A percentile compares a stretch with the other conserved stretches of the same genome.
Evolutionary conservation across 2,329 filamentous ascomycete genomes (phyloP).

Genomic region (Byssoonygena ceratinophila): DNA sequence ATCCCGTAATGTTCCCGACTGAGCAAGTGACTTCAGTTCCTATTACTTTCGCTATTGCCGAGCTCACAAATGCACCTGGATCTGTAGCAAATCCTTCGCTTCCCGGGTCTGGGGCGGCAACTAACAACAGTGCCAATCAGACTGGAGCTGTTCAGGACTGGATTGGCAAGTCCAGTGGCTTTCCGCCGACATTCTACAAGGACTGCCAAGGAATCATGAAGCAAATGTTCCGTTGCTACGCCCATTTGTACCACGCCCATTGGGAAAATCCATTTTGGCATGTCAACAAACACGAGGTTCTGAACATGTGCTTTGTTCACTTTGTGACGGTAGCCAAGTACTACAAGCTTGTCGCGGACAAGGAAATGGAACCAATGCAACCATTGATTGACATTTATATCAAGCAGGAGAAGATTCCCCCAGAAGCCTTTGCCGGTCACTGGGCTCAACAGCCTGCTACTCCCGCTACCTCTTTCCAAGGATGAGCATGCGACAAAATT

Average conservation of each 20-base stretch:
- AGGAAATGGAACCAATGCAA: conserved; percentile 93
- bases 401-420: conserved; percentile 75
- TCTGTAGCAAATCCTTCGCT: conserved; percentile 39
- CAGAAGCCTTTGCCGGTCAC: conserved; percentile 44
- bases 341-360: conserved; percentile 72
- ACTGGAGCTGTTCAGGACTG: conserved; percentile 54
- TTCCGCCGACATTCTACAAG: conserved; percentile 77
- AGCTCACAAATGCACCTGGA: conserved; percentile 39
- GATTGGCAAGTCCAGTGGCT: conserved; percentile 86
- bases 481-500: not conserved
- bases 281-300: conserved; percentile 57
- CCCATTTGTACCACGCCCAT: conserved; percentile 95
- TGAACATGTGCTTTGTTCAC: conserved; percentile 81
- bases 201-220: conserved; percentile 92
- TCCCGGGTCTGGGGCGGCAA: conserved; percentile 37
- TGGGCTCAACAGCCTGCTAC: conserved; percentile 30
- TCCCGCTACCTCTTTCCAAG: conserved; percentile 1
- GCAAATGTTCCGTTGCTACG: conserved; percentile 97
- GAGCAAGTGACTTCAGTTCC: conserved; percentile 57
- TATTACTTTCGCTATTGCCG: conserved; percentile 44
- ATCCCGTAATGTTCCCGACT: conserved; percentile 80
- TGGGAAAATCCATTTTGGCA: conserved; percentile 77
- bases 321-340: conserved; percentile 72
- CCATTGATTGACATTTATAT: conserved; percentile 87
- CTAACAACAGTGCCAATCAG: conserved; percentile 35